Percentiles rank a stretch among this genome's conserved stretches.
These are phyloP conservation scores for Capronia epimyces DNA, from an alignment of 2,329 filamentous ascomycete species.

Conservation along the genomic window DNA sequence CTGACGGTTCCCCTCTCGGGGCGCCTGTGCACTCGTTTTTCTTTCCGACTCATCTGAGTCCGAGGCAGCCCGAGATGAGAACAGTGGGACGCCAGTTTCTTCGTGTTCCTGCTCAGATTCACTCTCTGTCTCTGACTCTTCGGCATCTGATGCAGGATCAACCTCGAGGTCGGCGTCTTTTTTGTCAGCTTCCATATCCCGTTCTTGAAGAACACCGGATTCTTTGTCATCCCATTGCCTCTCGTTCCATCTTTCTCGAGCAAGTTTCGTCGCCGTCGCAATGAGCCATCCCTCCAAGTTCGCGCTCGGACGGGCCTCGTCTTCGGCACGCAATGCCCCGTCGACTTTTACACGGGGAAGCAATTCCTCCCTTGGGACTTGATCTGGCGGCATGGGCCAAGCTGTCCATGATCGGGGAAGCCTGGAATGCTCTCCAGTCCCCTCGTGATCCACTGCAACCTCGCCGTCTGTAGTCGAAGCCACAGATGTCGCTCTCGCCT, in stretches of 20 bases:
- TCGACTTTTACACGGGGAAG: constrained; percentile 32
- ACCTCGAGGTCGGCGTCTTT: not conserved
- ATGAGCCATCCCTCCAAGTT: constrained; percentile 65
- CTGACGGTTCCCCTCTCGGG: constrained; percentile 24
- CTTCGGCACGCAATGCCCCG: constrained; percentile 3
- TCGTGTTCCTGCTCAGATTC: constrained; percentile 1
- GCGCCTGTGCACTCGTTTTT: constrained; percentile 24
- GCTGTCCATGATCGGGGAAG: constrained; percentile 66
- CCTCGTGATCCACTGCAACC: constrained; percentile 10
- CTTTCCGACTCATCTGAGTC: constrained; percentile 14
- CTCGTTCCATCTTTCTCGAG: constrained; percentile 55
- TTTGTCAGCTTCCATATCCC: not conserved
- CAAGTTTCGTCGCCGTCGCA: constrained; percentile 59
- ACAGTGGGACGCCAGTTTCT: constrained; percentile 9
- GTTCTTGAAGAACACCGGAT: not conserved
- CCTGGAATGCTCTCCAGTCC: constrained; percentile 7
- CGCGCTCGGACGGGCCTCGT: constrained; percentile 45
- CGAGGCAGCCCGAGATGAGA: constrained; percentile 14
- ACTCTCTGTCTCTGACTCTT: not conserved
- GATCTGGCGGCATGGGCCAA: constrained; percentile 66
- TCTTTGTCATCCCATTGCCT: constrained; percentile 16
- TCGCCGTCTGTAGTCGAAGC: not conserved
- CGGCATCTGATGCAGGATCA: constrained; percentile 1
- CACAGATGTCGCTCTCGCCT: constrained; percentile 9
- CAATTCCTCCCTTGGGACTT: constrained; percentile 57